Base-by-base conservation (phyloP, 2,329 filamentous ascomycete genomes). In the Phialophora expanda region DNA sequence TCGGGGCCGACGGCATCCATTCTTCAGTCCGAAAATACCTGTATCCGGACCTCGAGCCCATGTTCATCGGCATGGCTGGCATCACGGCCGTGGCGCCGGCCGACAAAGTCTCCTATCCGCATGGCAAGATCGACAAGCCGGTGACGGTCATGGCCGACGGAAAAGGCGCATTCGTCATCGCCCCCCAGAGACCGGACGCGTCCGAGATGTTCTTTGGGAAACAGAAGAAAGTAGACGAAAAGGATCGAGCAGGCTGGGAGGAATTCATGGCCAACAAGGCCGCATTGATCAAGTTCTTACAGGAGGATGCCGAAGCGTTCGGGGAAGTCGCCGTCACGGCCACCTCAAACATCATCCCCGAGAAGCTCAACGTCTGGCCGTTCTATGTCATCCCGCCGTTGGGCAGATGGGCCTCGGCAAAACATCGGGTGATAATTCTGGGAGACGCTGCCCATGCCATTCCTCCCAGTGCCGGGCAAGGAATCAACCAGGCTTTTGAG, bases 1-100 rank as follows among this genome's bases (percentile, higher is more conserved):
- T 88, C 17, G 86, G 85, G 0, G 84, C 85, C 0, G 86, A 89
- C 65, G 86, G 86, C 0, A 88, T 88, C 57, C 84, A 88, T 71
- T 87, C 85, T 0, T 78, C 76, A 0, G 83, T 88, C 0, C 80
- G 85, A 2, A 78, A 76, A 3, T 81, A 86, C 50, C 75, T 89
- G 0, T 78, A 83, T 54, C 83, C 85, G 0, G 78, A 81, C 0
- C 69, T 84, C 0, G 73, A 79, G 38, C 82, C 86, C 1, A 77
- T 75, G 1, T 88, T 85, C 70, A 82, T 81, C 0, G 82, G 82
- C 41, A 80, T 83, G n/a, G 71, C 80, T 4, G 79, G 74, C 5
- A 77, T 78, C 34, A 78, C 73, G n/a, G 78, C 74, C 34, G 66
- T 61, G 12, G 68, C 66, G 11, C 66, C 68, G 2, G 62, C 67